These are phyloP conservation scores for Phytophthora colocasiae DNA, from an alignment of 352 stramenopile genomes.

Conservation along the genomic window DNA sequence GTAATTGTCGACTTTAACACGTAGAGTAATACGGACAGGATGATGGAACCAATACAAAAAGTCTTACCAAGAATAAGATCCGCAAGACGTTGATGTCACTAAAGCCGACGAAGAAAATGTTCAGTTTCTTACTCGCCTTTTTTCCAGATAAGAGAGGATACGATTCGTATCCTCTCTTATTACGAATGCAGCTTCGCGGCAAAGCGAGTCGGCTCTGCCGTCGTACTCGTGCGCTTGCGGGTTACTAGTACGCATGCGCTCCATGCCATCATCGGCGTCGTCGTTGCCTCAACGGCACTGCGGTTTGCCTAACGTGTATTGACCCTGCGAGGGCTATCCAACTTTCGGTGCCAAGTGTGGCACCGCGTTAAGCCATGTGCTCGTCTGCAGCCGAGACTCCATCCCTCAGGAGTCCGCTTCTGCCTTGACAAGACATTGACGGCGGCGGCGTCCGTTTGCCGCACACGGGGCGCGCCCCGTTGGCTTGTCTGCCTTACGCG, in stretches of 20 bases:
- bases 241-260: not conserved
- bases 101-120: conserved; percentile 34
- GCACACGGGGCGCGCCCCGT: conserved; percentile 12
- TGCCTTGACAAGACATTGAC: conserved; percentile 26
- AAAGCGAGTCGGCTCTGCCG: conserved; percentile 13
- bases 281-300: not conserved
- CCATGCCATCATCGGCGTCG: conserved; percentile 9
- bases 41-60: conserved; percentile 6
- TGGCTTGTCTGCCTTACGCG: conserved; percentile 39
- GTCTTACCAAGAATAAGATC: conserved; percentile 40
- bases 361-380: conserved; percentile 27
- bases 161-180: too few species aligned
- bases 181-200: not conserved
- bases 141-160: conserved; percentile 12
- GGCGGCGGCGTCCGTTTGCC: conserved; percentile 26
- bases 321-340: conserved; percentile 1
- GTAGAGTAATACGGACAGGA: conserved; percentile 1
- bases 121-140: conserved; percentile 37
- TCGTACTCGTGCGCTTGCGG: not conserved
- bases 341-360: conserved; percentile 36
- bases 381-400: conserved; percentile 35
- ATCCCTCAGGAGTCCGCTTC: conserved; percentile 33
- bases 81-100: conserved; percentile 11
- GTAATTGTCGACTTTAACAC: conserved; percentile 23
- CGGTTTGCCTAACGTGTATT: not conserved